Evolutionary conservation across 108 stramenopile genomes (phyloP).

Genomic region (Thalassiosira profunda): DNA sequence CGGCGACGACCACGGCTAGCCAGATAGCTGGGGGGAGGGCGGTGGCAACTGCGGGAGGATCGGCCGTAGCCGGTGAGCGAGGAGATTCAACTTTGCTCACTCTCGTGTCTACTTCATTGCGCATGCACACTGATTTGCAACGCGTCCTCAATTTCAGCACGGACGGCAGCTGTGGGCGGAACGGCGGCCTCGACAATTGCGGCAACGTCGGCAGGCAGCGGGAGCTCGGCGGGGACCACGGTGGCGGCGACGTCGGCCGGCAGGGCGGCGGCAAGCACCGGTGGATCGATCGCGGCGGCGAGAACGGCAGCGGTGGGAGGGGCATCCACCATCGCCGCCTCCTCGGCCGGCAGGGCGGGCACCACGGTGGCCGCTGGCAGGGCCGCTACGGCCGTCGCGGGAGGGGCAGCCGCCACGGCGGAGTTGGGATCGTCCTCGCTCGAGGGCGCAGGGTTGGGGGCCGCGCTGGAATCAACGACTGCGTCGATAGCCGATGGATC

Average conservation of each 20-base stretch:
- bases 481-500: slow-evolving; percentile 7
- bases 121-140: no score
- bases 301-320: background rate
- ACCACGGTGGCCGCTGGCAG: background rate
- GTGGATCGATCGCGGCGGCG: background rate
- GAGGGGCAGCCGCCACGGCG: background rate
- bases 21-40: background rate
- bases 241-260: background rate
- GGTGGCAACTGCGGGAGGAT: slow-evolving; percentile 10
- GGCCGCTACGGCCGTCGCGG: background rate
- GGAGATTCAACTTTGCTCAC: no score
- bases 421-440: background rate
- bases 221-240: background rate
- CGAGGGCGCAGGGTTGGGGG: slow-evolving; percentile 7
- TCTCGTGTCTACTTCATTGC: no score
- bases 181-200: background rate
- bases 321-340: no score
- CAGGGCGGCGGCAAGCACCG: background rate
- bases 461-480: slow-evolving; percentile 11
- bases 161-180: slow-evolving; percentile 10
- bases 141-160: no score
- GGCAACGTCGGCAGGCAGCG: background rate
- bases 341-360: background rate
- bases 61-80: background rate
- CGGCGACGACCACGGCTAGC: background rate